Evolutionary conservation across 441 rosid genomes (phyloP), one percentile per base, ranked within the genome.

Genomic region (Macaranga tanarius): DNA sequence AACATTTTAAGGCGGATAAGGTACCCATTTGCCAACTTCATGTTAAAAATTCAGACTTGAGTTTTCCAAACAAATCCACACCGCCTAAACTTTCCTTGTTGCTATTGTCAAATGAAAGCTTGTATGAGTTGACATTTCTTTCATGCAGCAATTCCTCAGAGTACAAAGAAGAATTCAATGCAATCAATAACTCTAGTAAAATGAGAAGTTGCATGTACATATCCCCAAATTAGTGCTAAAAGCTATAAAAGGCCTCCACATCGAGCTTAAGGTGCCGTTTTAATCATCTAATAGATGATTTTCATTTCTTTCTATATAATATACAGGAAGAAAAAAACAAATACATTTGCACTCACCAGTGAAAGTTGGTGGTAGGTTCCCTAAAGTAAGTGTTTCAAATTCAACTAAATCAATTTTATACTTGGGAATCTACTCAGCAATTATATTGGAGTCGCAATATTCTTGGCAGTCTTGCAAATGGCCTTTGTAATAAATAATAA

Each of bases 371-470:
- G 99, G 99, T 22, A 95, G 77, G 55, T 97, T 82, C 52, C 99
- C 99, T 6, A 95, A 82, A 0, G 98, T 91, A 72, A 95, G 95
- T 52, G 81, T 79, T 80, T 90, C 92, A 73, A 95, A 93, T 75
- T 90, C 95, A 67, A 93, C 96, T 16, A 98, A 86, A 40, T 95
- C 97, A 62, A 95, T 95, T 79, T 95, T 95, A 81, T 91, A 95
- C 73, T 93, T 91, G 5, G 97, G 95, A 73, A 93, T 93, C 84
- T 93, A 94, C 84, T 95, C 93, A 44, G 88, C 95, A 66, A 95
- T 91, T 75, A n/a, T n/a, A 95, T 91, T 6, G 99, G 99, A 40
- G 77, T 84, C 26, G 90, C 94, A 76, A 90, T 90, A 65, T 83
- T 78, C 80, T 81, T 86, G 17, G 82, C 92, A 15, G 91, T 95